Base-by-base conservation (phyloP, 257 asterid species). In the Fraxinus quadrangulata region DNA sequence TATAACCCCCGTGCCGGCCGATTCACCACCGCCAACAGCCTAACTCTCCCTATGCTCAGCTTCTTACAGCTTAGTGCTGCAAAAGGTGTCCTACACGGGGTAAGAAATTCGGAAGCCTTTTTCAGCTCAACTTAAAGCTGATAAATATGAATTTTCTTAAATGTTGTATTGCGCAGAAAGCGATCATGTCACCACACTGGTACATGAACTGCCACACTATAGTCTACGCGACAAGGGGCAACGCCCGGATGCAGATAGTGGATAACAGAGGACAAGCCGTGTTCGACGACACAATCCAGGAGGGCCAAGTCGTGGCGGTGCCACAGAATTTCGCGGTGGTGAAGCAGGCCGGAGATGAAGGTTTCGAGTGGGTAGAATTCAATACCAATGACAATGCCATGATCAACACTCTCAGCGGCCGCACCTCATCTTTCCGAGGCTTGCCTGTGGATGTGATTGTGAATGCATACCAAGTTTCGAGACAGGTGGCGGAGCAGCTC, bases 1-100 rank as follows among this genome's bases (percentile, higher is more conserved):
- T 92, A 82, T 78, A 91, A 90, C 82, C 90, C 93, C 14, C 85
- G 82, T 4, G 97, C 96, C 3, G 96, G 98, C 0, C 81, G 93
- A 4, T 77, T 82, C 61, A 78, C 89, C 83, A 88, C 93, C 83
- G 77, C 85, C 47, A 86, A 87, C 82, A 74, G 90, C 87, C 73
- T 71, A 49, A 89, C 88, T 1, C 90, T 91, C 37, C 97, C 97
- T 3, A 78, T 92, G 34, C 97, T 92, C 79, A 36, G 80, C 47
- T 72, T 80, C 88, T 74, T 91, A 66, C 85, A 54, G 78, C 94
- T 91, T 83, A 86, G 92, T 75, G 91, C 90, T 63, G 87, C 89
- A 75, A 81, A 84, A 36, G 97, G 91, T 13, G 82, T 86, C 47
- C 97, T 91, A 36, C 73, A 82, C 89, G 81, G 42, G 87, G 96